phyloP scores from a whole-genome alignment of 2,329 filamentous ascomycete species.

The Nemania sp. region DNA sequence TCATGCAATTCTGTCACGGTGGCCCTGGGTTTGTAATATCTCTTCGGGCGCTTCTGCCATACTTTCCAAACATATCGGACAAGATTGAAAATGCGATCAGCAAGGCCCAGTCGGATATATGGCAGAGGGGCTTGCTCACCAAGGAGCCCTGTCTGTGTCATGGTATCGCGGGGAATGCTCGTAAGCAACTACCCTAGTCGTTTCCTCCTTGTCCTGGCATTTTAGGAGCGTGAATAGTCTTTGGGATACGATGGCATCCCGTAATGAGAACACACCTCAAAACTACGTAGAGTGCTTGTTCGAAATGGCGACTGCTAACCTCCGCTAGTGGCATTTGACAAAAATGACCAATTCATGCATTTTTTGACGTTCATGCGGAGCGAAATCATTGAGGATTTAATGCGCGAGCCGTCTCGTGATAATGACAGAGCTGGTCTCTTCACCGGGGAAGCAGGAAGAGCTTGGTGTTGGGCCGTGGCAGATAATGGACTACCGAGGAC shows the following conservation, averaged over 20 bases:
- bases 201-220: background rate
- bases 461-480: conserved; percentile 48
- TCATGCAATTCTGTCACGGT: conserved; percentile 77
- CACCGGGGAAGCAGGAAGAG: conserved; percentile 48
- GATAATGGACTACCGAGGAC: conserved; percentile 33
- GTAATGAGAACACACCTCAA: too few relatives aligned
- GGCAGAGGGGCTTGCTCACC: conserved; percentile 68
- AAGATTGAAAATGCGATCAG: conserved; percentile 65
- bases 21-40: conserved; percentile 72
- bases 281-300: background rate
- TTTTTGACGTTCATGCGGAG: conserved; percentile 46
- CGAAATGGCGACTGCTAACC: background rate
- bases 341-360: conserved; percentile 38
- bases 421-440: conserved; percentile 42
- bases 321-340: conserved; percentile 50
- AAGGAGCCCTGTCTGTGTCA: conserved; percentile 76
- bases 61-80: conserved; percentile 66
- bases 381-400: conserved; percentile 34
- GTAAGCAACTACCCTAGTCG: background rate
- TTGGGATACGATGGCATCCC: background rate
- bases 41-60: conserved; percentile 65
- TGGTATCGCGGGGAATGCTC: conserved; percentile 72
- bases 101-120: conserved; percentile 64
- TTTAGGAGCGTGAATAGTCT: background rate
- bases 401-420: conserved; percentile 17